Evolutionary conservation across 768 basidiomycete species (phyloP).

Genomic region (Boletus bicolor): DNA sequence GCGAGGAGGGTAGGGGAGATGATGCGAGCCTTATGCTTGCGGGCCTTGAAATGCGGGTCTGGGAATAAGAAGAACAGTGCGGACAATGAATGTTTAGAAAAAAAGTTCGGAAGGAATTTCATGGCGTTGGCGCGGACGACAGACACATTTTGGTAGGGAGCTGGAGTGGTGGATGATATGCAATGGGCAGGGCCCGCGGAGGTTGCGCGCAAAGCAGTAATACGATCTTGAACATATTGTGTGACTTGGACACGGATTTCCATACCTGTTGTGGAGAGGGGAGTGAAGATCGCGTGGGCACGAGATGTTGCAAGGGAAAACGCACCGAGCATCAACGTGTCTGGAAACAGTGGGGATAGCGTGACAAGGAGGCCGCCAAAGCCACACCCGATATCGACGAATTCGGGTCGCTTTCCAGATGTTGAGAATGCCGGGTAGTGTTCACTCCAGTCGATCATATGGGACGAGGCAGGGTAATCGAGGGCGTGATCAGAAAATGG

Average conservation of each 20-base stretch:
- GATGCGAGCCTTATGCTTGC: conserved; percentile 98
- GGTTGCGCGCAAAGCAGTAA: conserved; percentile 82
- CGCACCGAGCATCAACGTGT: conserved; percentile 90
- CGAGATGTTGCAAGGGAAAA: conserved; percentile 8
- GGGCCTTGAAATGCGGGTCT: conserved; percentile 96
- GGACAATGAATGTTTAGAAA: conserved; percentile 83
- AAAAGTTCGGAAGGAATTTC: conserved; percentile 98
- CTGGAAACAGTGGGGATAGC: conserved; percentile 87
- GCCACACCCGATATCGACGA: conserved; percentile 96
- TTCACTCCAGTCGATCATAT: conserved; percentile 71
- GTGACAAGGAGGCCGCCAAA: conserved; percentile 92
- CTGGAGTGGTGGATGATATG: conserved; percentile 28
- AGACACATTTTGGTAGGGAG: conserved; percentile 82
- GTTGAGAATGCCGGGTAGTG: conserved; percentile 75
- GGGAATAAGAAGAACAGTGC: conserved; percentile 98
- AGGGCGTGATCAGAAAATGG: conserved; percentile 87
- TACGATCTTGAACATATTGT: conserved; percentile 93
- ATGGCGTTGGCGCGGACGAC: conserved; percentile 95
- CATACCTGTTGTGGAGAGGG: conserved; percentile 57
- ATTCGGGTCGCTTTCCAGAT: conserved; percentile 72
- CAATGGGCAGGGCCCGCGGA: conserved; percentile 25
- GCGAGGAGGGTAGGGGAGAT: conserved; percentile 97
- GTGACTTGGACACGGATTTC: conserved; percentile 97
- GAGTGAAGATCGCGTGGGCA: not conserved
- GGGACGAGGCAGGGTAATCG: conserved; percentile 78